Evolutionary conservation across 805 yeast species (phyloP).

Genomic region (Grigorovia jiainica): DNA sequence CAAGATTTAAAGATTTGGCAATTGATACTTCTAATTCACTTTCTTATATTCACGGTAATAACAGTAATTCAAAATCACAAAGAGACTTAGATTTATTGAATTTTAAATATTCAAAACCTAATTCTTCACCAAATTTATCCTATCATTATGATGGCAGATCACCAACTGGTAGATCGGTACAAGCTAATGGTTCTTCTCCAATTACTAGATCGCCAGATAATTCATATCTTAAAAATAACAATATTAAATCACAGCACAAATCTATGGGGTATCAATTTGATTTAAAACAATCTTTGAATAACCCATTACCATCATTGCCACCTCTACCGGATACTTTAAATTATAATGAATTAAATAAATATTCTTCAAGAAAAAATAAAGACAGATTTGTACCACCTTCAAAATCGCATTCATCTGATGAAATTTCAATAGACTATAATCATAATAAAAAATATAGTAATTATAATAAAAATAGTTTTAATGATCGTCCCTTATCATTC

Average conservation of each 20-base stretch:
- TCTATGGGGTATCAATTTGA: not conserved
- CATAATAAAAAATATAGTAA: not conserved
- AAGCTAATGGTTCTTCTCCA: not conserved
- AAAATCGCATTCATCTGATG: conserved; percentile 24
- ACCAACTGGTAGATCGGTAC: not conserved
- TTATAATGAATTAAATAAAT: no score
- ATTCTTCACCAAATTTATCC: not conserved
- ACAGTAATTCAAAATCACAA: not conserved
- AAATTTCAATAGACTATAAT: conserved; percentile 7
- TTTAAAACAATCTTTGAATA: conserved; percentile 2
- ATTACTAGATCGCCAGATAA: not conserved
- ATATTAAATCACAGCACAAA: not conserved
- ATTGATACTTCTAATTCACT: not conserved
- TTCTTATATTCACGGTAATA: not conserved
- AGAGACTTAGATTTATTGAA: not conserved
- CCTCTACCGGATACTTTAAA: conserved; percentile 11
- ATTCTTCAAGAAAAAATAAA: conserved; percentile 1
- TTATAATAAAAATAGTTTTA: not conserved
- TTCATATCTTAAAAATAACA: not conserved
- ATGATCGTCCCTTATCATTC: not conserved
- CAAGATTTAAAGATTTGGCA: not conserved
- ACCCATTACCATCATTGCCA: conserved; percentile 22
- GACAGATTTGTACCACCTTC: conserved; percentile 5
- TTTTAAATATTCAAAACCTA: not conserved
- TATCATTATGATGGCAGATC: not conserved